phyloP scores from a whole-genome alignment of 2,329 filamentous ascomycete genomes.

The Seiridium unicorne region DNA sequence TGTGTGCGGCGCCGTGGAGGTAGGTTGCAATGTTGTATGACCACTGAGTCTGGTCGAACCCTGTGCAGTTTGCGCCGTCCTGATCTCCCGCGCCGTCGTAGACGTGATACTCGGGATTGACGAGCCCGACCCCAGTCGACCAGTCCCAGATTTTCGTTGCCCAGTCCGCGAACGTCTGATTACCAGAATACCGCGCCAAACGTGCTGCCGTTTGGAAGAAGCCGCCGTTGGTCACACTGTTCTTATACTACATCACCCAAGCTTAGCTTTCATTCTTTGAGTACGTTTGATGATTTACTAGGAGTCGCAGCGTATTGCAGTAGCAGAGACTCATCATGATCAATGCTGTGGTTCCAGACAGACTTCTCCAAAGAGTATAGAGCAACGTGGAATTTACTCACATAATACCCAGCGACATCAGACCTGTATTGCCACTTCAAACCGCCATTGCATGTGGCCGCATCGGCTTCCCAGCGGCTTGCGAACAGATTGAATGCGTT shows the following conservation, averaged over 20 bases:
- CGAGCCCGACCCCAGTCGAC: constrained; percentile 34
- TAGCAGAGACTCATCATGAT: no score
- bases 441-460: constrained; percentile 48
- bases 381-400: no score
- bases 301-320: no score
- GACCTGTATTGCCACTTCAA: constrained; percentile 60
- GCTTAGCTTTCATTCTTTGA: no score
- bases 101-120: constrained; percentile 32
- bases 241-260: constrained; percentile 15
- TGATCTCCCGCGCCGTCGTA: constrained; percentile 35
- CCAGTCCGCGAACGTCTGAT: constrained; percentile 56
- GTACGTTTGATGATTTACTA: no score
- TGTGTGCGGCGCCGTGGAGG: constrained; percentile 36
- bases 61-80: constrained; percentile 25
- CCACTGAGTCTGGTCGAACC: constrained; percentile 33
- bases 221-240: constrained; percentile 32
- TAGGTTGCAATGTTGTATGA: constrained; percentile 41
- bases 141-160: constrained; percentile 53
- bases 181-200: constrained; percentile 55
- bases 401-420: constrained; percentile 51
- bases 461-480: constrained; percentile 53
- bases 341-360: no score
- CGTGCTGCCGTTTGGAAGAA: constrained; percentile 42
- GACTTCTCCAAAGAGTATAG: no score
- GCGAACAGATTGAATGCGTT: constrained; percentile 50